These are phyloP conservation scores for Kwoniella europaea DNA, from an alignment of 768 basidiomycete species.

Conservation along the genomic window DNA sequence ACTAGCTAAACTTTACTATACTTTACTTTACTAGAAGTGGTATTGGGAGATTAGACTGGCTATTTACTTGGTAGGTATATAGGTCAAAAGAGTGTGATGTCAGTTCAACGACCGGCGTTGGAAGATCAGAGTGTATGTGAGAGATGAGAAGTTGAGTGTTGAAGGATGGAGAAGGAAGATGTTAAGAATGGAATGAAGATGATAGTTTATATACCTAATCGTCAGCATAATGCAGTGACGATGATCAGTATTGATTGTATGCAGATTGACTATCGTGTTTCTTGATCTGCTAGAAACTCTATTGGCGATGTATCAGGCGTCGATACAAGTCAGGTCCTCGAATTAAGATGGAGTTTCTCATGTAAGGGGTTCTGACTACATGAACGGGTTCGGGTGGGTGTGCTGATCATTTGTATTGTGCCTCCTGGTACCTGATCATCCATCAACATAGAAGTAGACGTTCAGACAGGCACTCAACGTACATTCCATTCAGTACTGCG, in stretches of 20 bases:
- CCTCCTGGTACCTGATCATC: slow-evolving; percentile 1
- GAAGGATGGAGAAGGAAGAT: slow-evolving; percentile 14
- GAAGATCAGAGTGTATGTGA: slow-evolving; percentile 1
- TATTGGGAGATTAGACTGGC: slow-evolving; percentile 12
- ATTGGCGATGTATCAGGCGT: not conserved
- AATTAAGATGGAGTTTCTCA: not conserved
- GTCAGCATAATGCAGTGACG: not conserved
- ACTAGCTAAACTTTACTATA: slow-evolving; percentile 13
- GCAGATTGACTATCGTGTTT: not conserved
- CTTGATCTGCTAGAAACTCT: not conserved
- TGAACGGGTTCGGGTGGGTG: not conserved
- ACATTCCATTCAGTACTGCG: not conserved
- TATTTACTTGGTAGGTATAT: slow-evolving; percentile 7
- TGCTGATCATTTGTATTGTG: not conserved
- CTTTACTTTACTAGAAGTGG: not conserved
- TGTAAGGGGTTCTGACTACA: not conserved
- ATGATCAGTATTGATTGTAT: slow-evolving; percentile 1
- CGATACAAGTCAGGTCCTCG: not conserved
- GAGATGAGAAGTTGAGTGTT: slow-evolving; percentile 8
- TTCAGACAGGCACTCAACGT: slow-evolving; percentile 5
- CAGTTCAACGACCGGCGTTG: slow-evolving; percentile 33
- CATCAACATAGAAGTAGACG: not conserved
- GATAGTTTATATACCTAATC: not conserved
- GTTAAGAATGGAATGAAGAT: not conserved
- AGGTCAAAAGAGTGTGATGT: slow-evolving; percentile 26